These are phyloP conservation scores for Murraya koenigii DNA, from an alignment of 345 rosid genomes.

Conservation along the genomic window DNA sequence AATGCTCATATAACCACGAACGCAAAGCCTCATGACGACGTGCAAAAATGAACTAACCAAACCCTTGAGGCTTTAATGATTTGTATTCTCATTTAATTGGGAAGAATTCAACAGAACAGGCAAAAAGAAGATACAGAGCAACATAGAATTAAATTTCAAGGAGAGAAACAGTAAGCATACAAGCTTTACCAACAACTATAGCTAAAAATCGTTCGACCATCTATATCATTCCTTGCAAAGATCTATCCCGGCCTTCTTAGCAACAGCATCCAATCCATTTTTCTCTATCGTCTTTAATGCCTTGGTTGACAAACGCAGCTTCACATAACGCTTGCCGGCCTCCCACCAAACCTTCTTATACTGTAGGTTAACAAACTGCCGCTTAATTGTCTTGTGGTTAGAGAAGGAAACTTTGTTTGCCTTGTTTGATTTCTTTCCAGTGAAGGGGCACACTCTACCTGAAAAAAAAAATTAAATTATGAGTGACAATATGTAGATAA, in stretches of 20 bases:
- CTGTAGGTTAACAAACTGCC: slow-evolving; percentile 90
- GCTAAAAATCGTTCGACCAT: background rate
- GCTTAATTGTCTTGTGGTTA: slow-evolving; percentile 90
- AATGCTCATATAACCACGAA: background rate
- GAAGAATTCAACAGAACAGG: background rate
- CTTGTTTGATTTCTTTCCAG: slow-evolving; percentile 91
- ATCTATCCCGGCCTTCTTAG: slow-evolving; percentile 95
- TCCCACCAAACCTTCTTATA: slow-evolving; percentile 98
- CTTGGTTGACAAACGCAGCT: slow-evolving; percentile 79
- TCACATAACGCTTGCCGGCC: slow-evolving; percentile 81
- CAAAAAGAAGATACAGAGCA: background rate
- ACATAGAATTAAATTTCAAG: background rate
- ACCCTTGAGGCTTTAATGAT: slow-evolving; percentile 1
- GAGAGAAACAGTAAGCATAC: background rate
- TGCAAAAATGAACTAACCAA: background rate
- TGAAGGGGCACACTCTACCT: slow-evolving; percentile 92
- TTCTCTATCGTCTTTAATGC: slow-evolving; percentile 94
- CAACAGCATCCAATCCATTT: slow-evolving; percentile 92
- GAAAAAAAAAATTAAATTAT: slow-evolving; percentile 18
- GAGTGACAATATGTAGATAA: background rate
- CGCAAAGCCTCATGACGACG: background rate
- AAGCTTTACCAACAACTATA: background rate
- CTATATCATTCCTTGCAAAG: slow-evolving; percentile 57
- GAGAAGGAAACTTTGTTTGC: slow-evolving; percentile 93
- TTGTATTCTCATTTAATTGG: background rate